Evolutionary conservation across 202 grass and related monocot species (phyloP).

Genomic region (Sporobolus alterniflorus): DNA sequence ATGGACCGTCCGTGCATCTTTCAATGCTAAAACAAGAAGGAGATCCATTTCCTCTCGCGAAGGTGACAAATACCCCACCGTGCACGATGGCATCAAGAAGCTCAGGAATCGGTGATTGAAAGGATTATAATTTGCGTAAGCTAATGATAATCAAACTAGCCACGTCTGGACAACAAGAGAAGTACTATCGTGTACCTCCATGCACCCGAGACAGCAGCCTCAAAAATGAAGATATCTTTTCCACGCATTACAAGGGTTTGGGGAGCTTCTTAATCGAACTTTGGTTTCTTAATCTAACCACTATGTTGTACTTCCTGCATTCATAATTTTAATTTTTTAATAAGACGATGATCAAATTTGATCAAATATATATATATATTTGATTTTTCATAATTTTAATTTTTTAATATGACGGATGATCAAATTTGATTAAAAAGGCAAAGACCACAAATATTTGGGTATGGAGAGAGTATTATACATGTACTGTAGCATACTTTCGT

Average conservation of each 20-base stretch:
- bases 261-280: slow-evolving; percentile 16
- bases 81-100: background rate
- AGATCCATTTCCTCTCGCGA: background rate
- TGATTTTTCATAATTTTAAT: no score
- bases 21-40: background rate
- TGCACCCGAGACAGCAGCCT: slow-evolving; percentile 1
- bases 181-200: background rate
- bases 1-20: no score
- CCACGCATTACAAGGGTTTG: background rate
- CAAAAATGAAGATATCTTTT: background rate
- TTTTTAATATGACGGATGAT: no score
- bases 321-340: no score
- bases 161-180: slow-evolving; percentile 3
- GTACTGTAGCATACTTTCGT: no score
- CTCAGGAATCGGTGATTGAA: background rate
- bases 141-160: background rate
- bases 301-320: background rate
- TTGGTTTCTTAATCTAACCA: background rate
- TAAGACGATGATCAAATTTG: no score
- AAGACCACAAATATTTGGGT: no score
- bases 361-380: no score
- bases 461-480: no score
- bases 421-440: no score
- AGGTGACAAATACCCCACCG: background rate
- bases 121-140: background rate